A percentile compares a stretch with the other conserved stretches of the same genome.
These are phyloP conservation scores for Tolypocladium sp. DNA, from an alignment of 2,329 filamentous ascomycete genomes.

Conservation along the genomic window DNA sequence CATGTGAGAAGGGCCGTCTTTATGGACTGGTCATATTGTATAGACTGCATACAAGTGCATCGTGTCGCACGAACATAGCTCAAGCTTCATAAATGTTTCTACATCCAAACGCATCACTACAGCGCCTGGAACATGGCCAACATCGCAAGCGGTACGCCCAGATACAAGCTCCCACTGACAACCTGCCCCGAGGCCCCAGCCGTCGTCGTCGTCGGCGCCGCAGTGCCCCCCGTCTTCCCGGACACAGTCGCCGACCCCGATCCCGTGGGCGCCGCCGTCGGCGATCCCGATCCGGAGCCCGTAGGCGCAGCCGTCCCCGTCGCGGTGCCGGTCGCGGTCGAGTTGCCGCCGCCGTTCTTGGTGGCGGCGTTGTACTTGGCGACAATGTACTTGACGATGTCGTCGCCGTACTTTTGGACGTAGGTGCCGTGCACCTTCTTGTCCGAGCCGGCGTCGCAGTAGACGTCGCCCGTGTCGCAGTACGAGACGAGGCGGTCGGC, in stretches of 20 bases:
- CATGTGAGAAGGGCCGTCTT: neutral
- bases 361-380: slow-evolving; percentile 12
- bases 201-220: neutral
- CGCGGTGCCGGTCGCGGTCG: neutral
- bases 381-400: slow-evolving; percentile 25
- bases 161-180: neutral
- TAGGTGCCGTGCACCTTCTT: slow-evolving; percentile 24
- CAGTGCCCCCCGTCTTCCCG: neutral
- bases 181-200: neutral
- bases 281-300: neutral
- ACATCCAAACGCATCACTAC: neutral
- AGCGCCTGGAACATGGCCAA: neutral
- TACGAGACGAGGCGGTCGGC: slow-evolving; percentile 26
- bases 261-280: neutral
- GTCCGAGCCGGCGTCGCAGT: slow-evolving; percentile 25
- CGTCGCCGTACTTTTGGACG: slow-evolving; percentile 21
- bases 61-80: neutral
- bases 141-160: neutral
- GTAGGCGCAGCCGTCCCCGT: neutral
- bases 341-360: neutral
- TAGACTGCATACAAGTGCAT: too few species aligned
- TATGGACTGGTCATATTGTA: too few species aligned
- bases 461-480: slow-evolving; percentile 32
- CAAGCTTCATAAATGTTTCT: neutral
- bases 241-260: neutral